These are phyloP conservation scores for Wickerhamomyces alni DNA, from an alignment of 805 yeast genomes.

Conservation along the genomic window DNA sequence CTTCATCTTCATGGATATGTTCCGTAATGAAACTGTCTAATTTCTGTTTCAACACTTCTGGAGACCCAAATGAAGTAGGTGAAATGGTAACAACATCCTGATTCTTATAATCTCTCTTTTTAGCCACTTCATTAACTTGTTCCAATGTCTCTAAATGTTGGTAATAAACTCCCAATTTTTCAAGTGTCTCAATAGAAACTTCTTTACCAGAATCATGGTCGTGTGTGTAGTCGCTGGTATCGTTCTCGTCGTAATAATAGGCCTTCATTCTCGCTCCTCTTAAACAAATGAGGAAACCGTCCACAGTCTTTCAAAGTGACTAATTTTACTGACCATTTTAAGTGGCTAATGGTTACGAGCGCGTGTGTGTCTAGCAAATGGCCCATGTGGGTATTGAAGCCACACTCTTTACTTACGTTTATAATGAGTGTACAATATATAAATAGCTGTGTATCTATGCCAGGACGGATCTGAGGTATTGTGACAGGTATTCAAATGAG, in stretches of 20 bases:
- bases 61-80: slow-evolving; percentile 54
- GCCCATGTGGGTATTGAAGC: too few species aligned
- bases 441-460: not conserved
- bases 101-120: slow-evolving; percentile 68
- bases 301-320: too few species aligned
- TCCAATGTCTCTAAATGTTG: slow-evolving; percentile 39
- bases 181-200: slow-evolving; percentile 46
- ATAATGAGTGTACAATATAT: not conserved
- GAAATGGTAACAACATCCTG: slow-evolving; percentile 66
- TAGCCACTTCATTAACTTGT: slow-evolving; percentile 62
- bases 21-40: slow-evolving; percentile 69
- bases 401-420: not conserved
- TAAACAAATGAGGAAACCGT: not conserved
- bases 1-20: slow-evolving; percentile 96
- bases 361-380: not conserved
- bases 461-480: slow-evolving; percentile 11
- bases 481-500: slow-evolving; percentile 71
- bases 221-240: slow-evolving; percentile 52
- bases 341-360: not conserved
- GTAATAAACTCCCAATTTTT: slow-evolving; percentile 64
- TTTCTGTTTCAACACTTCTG: slow-evolving; percentile 58
- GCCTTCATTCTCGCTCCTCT: slow-evolving; percentile 30
- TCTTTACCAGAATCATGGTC: slow-evolving; percentile 66
- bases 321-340: too few species aligned
- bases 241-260: slow-evolving; percentile 63